phyloP scores from a whole-genome alignment of 176 grass and related monocot genomes.

The Carex littledalei region DNA sequence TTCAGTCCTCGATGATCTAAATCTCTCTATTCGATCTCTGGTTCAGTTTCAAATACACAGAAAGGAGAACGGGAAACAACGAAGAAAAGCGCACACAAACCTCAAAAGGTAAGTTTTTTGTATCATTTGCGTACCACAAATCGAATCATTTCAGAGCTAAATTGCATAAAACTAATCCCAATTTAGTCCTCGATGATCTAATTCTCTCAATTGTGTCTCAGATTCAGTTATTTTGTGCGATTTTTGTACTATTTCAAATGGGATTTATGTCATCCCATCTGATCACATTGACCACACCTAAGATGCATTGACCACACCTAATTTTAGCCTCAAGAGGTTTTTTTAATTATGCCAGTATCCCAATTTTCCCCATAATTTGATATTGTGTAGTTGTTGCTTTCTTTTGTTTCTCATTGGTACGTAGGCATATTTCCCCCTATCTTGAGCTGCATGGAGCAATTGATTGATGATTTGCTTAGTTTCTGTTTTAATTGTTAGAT shows the following conservation, averaged over 20 bases:
- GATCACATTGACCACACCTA: background rate
- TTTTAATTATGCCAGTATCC: background rate
- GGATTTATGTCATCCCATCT: slow-evolving; percentile 5
- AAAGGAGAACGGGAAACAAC: no score
- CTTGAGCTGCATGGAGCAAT: background rate
- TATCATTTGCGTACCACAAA: no score
- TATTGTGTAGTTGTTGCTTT: background rate
- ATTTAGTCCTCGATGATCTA: no score
- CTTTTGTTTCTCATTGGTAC: background rate
- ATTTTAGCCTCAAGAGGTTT: background rate
- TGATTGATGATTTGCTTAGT: background rate
- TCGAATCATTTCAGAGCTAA: no score
- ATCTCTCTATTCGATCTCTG: background rate
- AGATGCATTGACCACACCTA: background rate
- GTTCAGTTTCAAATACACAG: no score
- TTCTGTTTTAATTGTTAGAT: background rate
- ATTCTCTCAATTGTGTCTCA: background rate
- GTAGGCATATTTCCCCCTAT: background rate
- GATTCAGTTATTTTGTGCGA: background rate
- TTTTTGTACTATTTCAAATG: background rate
- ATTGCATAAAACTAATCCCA: no score
- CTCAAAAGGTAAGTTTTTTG: no score
- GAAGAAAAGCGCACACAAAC: no score
- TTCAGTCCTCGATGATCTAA: background rate
- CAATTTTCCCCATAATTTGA: background rate